These are phyloP conservation scores for Allomyces macrogynus DNA, from an alignment of 192 early-diverging fungal species.

Conservation along the genomic window DNA sequence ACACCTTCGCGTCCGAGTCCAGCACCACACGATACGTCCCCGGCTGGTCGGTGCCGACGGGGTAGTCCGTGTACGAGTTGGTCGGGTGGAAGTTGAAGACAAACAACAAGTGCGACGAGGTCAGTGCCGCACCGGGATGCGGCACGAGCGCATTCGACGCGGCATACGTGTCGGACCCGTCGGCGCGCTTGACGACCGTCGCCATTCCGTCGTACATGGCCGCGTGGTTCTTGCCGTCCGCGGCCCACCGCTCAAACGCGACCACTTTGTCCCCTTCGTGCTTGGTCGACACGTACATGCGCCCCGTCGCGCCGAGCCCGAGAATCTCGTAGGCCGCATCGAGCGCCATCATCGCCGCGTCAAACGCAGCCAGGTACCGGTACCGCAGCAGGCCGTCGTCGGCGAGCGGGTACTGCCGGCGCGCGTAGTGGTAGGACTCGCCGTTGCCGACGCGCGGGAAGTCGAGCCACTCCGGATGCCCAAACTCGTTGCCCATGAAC, in stretches of 20 bases:
- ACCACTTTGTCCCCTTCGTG: slow-evolving; percentile 84
- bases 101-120: slow-evolving; percentile 50
- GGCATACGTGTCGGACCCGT: neutral
- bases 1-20: slow-evolving; percentile 52
- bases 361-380: slow-evolving; percentile 80
- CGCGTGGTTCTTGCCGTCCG: no score
- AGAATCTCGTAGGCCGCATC: slow-evolving; percentile 57
- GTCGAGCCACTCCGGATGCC: slow-evolving; percentile 97
- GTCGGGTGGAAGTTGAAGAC: slow-evolving; percentile 89
- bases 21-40: slow-evolving; percentile 58
- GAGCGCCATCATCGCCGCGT: slow-evolving; percentile 58
- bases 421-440: slow-evolving; percentile 76
- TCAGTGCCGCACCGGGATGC: no score
- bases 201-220: no score
- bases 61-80: slow-evolving; percentile 69
- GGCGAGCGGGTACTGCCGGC: slow-evolving; percentile 88
- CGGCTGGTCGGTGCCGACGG: slow-evolving; percentile 46
- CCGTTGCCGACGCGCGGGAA: slow-evolving; percentile 88
- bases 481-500: slow-evolving; percentile 97
- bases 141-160: no score
- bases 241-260: slow-evolving; percentile 54
- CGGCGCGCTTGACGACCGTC: neutral
- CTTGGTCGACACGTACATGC: slow-evolving; percentile 60
- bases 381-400: slow-evolving; percentile 74
- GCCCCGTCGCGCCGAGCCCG: neutral